Evolutionary conservation across 2,329 filamentous ascomycete species (phyloP).

Genomic region (Epichloe gansuensis): DNA sequence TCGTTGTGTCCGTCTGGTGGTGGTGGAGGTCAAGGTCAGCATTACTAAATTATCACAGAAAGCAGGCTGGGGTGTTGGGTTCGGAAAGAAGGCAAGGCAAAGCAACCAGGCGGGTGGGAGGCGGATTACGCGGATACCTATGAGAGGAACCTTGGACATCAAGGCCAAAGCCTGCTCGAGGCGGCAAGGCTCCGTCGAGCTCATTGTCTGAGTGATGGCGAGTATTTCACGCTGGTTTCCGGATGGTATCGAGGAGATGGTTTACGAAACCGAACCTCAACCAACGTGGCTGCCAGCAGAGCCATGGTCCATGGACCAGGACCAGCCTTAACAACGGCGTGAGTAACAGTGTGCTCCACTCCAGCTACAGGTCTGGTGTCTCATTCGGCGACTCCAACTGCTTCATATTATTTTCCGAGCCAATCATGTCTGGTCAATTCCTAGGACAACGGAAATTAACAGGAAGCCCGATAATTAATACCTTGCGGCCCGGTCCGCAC

Average conservation of each 20-base stretch:
- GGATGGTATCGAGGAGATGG: background rate
- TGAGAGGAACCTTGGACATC: background rate
- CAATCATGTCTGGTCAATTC: background rate
- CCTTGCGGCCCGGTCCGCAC: too few relatives aligned
- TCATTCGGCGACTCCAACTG: background rate
- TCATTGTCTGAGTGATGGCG: background rate
- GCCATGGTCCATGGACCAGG: too few relatives aligned
- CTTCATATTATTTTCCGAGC: background rate
- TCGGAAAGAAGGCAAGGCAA: background rate
- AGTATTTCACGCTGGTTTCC: background rate
- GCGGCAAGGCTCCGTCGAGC: background rate
- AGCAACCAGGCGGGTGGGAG: too few relatives aligned
- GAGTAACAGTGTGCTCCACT: background rate
- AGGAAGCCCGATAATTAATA: too few relatives aligned
- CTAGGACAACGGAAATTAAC: too few relatives aligned
- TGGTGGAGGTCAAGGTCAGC: background rate
- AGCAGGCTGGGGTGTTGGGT: background rate
- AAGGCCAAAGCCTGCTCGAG: background rate
- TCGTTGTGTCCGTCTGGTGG: background rate
- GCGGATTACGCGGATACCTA: background rate
- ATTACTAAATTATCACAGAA: background rate
- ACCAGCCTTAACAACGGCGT: background rate
- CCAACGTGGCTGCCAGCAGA: background rate
- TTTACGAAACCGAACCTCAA: background rate
- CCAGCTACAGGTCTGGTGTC: background rate